A percentile compares a stretch with the other conserved stretches of the same genome.
These are phyloP conservation scores for Castanea sativa DNA, from an alignment of 306 rosid species.

Conservation along the genomic window DNA sequence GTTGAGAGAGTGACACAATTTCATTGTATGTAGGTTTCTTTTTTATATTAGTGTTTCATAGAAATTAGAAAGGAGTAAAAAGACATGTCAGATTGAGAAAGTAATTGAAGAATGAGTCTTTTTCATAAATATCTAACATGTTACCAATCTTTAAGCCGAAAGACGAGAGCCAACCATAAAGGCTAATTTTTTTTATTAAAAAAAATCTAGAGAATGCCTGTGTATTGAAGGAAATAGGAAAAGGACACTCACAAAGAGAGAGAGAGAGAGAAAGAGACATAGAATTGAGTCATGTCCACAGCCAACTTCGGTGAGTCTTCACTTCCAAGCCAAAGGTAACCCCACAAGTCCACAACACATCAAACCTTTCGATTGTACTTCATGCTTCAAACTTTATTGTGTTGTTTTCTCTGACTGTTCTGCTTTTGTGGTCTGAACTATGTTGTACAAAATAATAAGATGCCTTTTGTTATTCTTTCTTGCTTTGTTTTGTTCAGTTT, in stretches of 20 bases:
- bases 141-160: too few species aligned
- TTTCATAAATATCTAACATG: too few species aligned
- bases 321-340: constrained; percentile 33
- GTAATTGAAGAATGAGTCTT: too few species aligned
- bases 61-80: too few species aligned
- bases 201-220: too few species aligned
- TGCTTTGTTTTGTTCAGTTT: not conserved
- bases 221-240: too few species aligned
- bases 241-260: too few species aligned
- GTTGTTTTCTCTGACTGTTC: not conserved
- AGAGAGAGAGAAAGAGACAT: not conserved
- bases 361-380: too few species aligned
- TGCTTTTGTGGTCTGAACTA: not conserved
- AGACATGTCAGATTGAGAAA: too few species aligned
- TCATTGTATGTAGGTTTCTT: not conserved
- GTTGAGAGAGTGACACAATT: constrained; percentile 12
- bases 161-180: too few species aligned
- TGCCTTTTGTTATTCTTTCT: not conserved
- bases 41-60: too few species aligned
- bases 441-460: not conserved
- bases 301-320: constrained; percentile 8
- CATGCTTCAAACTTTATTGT: not conserved
- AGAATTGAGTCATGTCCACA: constrained; percentile 22
- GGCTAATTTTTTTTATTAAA: too few species aligned
- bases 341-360: not conserved